phyloP scores from a whole-genome alignment of 2,329 filamentous ascomycete genomes.

The Waltergamsia citrina region DNA sequence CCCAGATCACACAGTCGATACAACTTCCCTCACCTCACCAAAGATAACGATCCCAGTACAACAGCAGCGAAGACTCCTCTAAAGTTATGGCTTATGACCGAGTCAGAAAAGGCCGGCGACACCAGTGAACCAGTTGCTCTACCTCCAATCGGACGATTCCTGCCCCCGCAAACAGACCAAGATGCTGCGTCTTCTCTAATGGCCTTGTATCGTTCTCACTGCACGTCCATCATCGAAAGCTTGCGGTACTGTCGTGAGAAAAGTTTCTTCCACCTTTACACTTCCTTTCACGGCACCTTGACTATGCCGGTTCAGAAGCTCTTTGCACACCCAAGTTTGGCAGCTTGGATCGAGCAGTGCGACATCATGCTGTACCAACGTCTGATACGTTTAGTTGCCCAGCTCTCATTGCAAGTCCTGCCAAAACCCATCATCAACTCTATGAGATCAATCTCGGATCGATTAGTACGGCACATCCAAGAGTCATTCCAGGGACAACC shows the following conservation, averaged over 20 bases:
- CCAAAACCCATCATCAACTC: conserved; percentile 82
- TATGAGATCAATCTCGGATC: conserved; percentile 76
- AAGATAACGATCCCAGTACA: conserved; percentile 22
- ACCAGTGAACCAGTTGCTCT: conserved; percentile 66
- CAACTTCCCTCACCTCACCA: conserved; percentile 30
- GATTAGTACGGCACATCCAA: conserved; percentile 70
- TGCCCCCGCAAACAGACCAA: conserved; percentile 72
- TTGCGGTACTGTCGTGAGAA: conserved; percentile 96
- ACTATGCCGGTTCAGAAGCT: conserved; percentile 95
- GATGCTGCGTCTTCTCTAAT: conserved; percentile 80
- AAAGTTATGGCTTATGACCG: conserved; percentile 51
- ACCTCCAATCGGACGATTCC: conserved; percentile 77
- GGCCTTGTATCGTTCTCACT: conserved; percentile 87
- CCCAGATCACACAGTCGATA: conserved; percentile 39
- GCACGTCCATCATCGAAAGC: conserved; percentile 89
- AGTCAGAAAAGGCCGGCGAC: conserved; percentile 36
- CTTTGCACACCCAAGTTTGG: conserved; percentile 70
- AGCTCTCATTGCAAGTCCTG: conserved; percentile 83
- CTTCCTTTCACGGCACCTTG: conserved; percentile 89
- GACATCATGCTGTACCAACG: conserved; percentile 95
- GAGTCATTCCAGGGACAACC: conserved; percentile 82
- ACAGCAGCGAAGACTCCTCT: conserved; percentile 48
- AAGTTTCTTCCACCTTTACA: conserved; percentile 90
- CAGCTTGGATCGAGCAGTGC: conserved; percentile 90
- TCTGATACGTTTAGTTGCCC: conserved; percentile 86